Percentiles rank a stretch among this genome's conserved stretches.
These are phyloP conservation scores for Pichia sp. DNA, from an alignment of 1,139 yeast species.

Conservation along the genomic window DNA sequence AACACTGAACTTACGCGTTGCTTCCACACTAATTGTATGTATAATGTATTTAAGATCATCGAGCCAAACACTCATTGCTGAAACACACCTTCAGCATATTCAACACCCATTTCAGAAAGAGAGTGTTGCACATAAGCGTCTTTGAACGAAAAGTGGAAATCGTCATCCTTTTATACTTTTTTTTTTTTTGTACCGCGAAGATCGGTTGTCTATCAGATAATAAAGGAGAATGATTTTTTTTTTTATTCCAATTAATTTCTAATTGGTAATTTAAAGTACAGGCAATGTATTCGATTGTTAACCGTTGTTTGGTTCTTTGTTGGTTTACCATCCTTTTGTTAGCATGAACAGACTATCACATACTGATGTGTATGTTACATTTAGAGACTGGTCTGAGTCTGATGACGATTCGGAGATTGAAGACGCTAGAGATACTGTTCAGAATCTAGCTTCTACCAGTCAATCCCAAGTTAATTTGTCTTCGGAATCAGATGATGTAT, in stretches of 20 bases:
- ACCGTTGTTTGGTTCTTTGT: not conserved
- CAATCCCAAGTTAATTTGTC: not conserved
- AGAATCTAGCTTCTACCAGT: not conserved
- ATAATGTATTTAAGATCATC: too few species aligned
- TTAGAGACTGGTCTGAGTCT: not conserved
- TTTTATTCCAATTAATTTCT: not conserved
- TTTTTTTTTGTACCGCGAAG: not conserved
- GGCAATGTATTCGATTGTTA: too few species aligned
- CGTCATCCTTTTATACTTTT: not conserved
- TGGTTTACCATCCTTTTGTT: not conserved
- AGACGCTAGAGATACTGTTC: not conserved
- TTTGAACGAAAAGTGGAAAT: not conserved
- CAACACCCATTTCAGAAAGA: not conserved
- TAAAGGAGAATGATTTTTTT: too few species aligned
- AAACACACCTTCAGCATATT: too few species aligned
- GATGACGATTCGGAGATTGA: not conserved
- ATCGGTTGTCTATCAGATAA: too few species aligned
- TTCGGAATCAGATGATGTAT: not conserved
- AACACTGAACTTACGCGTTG: not conserved
- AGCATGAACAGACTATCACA: not conserved
- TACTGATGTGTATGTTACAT: not conserved
- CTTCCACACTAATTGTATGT: too few species aligned
- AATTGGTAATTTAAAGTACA: not conserved
- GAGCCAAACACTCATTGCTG: too few species aligned
- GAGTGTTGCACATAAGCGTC: too few species aligned